Percentiles rank a stretch among this genome's conserved stretches.
Evolutionary conservation across 768 basidiomycete genomes (phyloP).

Genomic region (Kwoniella pini): DNA sequence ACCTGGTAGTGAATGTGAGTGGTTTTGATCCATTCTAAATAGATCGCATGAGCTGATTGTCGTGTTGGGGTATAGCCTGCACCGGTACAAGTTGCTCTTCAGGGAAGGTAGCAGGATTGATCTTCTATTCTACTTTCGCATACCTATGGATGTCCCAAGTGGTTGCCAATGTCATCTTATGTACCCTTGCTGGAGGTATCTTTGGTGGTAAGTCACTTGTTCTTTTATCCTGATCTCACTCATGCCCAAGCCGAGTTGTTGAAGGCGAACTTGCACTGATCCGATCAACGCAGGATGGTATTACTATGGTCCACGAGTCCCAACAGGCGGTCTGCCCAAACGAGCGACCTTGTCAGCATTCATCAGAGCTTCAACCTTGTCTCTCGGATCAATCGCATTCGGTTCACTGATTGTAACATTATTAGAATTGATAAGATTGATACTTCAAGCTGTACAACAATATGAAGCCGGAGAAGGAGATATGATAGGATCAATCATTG

Average conservation of each 20-base stretch:
- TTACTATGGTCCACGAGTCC: constrained; percentile 74
- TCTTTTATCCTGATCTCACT: too few relatives aligned
- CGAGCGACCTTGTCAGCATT: constrained; percentile 72
- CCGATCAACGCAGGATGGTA: constrained; percentile 61
- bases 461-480: constrained; percentile 51
- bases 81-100: constrained; percentile 65
- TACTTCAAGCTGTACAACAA: constrained; percentile 58
- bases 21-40: background rate
- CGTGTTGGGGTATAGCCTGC: constrained; percentile 29
- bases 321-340: constrained; percentile 63
- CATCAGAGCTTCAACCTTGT: constrained; percentile 71
- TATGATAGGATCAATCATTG: constrained; percentile 67
- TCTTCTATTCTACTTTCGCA: constrained; percentile 77
- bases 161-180: constrained; percentile 72
- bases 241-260: too few relatives aligned
- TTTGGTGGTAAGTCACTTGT: constrained; percentile 63
- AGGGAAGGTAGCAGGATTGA: constrained; percentile 72
- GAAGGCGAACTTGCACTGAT: too few relatives aligned
- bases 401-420: constrained; percentile 80
- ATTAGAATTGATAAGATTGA: constrained; percentile 67
- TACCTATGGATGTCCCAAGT: constrained; percentile 85
- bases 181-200: constrained; percentile 77
- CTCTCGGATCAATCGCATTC: constrained; percentile 81
- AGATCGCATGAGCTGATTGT: constrained; percentile 47
- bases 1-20: constrained; percentile 69